Base-by-base conservation (phyloP, 768 basidiomycete species). In the Filobasidium floriforme region DNA sequence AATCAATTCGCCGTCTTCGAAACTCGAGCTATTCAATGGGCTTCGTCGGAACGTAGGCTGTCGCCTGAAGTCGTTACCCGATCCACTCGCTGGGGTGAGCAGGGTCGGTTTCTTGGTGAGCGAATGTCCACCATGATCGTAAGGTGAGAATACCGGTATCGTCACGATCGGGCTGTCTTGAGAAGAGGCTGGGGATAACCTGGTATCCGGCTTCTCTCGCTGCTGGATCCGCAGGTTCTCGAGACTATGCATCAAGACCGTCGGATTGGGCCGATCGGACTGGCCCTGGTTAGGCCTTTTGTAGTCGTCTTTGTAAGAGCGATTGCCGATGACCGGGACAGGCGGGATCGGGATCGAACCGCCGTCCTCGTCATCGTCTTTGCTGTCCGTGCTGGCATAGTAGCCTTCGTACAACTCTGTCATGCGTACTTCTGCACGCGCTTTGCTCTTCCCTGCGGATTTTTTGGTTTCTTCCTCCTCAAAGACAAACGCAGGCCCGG, bases 381-480 rank as follows among this genome's bases (percentile, higher is more conserved):
- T 32, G 24, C 24, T 32, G 54, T 57, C 54, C 54, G 18, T n/a
- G 15, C 15, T 4, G 12, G 18, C 54, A 32, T 57, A 57, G 29
- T 57, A 57, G 7, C 54, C 54, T 24, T 57, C 54, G 54, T 26
- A 57, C 12, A 57, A n/a, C 26, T 57, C 54, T 24, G 54, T 57
- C 54, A 57, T 57, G 18, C 54, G 19, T 6, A 57, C 24, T 15
- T 57, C 54, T 22, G 22, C 22, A 24, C 54, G 22, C 7, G 22
- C 1, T 32, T 57, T 57, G 18, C 46, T 12, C 46, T 49, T 49
- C 14, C 18, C 18, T 22, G 18, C 12, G 14, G 22, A 5, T 6
- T 15, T 22, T 22, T 49, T 49, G 3, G 46, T 15, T 15, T 49
- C 46, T 22, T 49, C 46, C 18, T 18, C 22, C 22, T 49, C 18